Evolutionary conservation across 495 filamentous ascomycete species (phyloP).

Genomic region (Acidomyces sp.): DNA sequence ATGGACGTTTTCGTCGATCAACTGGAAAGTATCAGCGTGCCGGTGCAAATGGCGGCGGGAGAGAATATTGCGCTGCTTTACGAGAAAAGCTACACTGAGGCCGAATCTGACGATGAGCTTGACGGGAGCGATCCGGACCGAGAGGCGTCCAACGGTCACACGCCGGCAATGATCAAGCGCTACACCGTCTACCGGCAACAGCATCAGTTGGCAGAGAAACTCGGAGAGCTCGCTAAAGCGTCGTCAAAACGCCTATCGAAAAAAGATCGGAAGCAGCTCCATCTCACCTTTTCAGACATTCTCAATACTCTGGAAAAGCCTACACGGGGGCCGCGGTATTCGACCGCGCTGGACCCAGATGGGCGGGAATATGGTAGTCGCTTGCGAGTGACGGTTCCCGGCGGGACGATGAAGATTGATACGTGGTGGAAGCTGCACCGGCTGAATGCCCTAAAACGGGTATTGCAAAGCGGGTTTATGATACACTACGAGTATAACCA

Average conservation of each 20-base stretch:
- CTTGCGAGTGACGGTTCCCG: conserved; percentile 57
- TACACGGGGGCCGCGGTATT: conserved; percentile 55
- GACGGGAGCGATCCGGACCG: conserved; percentile 20
- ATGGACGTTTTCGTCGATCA: conserved; percentile 87
- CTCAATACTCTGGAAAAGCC: conserved; percentile 72
- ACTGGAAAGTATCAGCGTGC: conserved; percentile 58
- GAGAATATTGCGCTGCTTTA: conserved; percentile 83
- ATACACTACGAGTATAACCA: conserved; percentile 72
- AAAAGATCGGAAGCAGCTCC: conserved; percentile 63
- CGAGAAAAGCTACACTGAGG: conserved; percentile 62
- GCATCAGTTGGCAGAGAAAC: conserved; percentile 35
- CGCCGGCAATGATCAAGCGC: conserved; percentile 46
- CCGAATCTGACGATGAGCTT: conserved; percentile 34
- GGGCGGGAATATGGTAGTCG: conserved; percentile 65
- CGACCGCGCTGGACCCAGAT: conserved; percentile 58
- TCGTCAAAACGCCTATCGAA: conserved; percentile 64
- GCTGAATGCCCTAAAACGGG: conserved; percentile 58
- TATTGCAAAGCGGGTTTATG: conserved; percentile 68
- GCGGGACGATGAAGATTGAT: conserved; percentile 62
- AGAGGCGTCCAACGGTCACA: conserved; percentile 8
- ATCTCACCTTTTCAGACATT: conserved; percentile 69
- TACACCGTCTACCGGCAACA: conserved; percentile 30
- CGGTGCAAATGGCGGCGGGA: conserved; percentile 74
- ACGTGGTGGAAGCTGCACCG: conserved; percentile 82
- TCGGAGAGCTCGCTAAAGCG: conserved; percentile 42